These are phyloP conservation scores for Pseudogymnoascus sp. DNA, from an alignment of 2,329 filamentous ascomycete species.

Conservation along the genomic window DNA sequence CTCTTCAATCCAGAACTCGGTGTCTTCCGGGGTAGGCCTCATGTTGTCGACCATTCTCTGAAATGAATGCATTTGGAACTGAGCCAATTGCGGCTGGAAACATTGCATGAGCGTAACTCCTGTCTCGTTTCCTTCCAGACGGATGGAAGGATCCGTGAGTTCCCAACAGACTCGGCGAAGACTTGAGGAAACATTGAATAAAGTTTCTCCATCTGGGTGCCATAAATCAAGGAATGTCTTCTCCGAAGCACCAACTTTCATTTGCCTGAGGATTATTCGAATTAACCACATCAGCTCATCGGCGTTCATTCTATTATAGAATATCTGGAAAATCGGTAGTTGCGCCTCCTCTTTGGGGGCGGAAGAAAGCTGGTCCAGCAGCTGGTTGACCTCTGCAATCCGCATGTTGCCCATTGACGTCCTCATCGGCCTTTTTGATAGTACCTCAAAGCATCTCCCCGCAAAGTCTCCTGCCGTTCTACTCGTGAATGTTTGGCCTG, in stretches of 20 bases:
- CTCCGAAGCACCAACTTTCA: slow-evolving; percentile 71
- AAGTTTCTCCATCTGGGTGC: slow-evolving; percentile 67
- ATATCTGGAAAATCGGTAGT: slow-evolving; percentile 67
- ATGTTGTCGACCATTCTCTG: slow-evolving; percentile 67
- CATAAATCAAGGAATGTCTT: slow-evolving; percentile 78
- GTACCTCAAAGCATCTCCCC: slow-evolving; percentile 75
- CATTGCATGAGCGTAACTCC: slow-evolving; percentile 83
- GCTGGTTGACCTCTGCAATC: slow-evolving; percentile 81
- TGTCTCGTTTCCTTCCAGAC: slow-evolving; percentile 66
- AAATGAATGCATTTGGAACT: slow-evolving; percentile 80
- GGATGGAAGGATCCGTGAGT: slow-evolving; percentile 62
- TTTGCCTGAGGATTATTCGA: slow-evolving; percentile 78
- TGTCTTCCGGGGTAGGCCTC: slow-evolving; percentile 59
- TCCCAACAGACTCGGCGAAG: slow-evolving; percentile 93
- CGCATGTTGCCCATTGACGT: slow-evolving; percentile 68
- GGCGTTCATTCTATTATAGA: slow-evolving; percentile 86
- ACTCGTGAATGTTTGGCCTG: slow-evolving; percentile 55
- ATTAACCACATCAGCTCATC: slow-evolving; percentile 93
- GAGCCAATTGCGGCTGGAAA: slow-evolving; percentile 91
- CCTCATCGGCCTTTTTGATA: slow-evolving; percentile 74
- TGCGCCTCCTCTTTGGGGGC: slow-evolving; percentile 79
- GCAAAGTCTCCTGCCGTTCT: slow-evolving; percentile 84
- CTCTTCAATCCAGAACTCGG: slow-evolving; percentile 92
- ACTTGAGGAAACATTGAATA: slow-evolving; percentile 88
- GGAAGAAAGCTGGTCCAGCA: slow-evolving; percentile 69